These are phyloP conservation scores for Ophiostoma australiae DNA, from an alignment of 2,329 filamentous ascomycete species.

Conservation along the genomic window DNA sequence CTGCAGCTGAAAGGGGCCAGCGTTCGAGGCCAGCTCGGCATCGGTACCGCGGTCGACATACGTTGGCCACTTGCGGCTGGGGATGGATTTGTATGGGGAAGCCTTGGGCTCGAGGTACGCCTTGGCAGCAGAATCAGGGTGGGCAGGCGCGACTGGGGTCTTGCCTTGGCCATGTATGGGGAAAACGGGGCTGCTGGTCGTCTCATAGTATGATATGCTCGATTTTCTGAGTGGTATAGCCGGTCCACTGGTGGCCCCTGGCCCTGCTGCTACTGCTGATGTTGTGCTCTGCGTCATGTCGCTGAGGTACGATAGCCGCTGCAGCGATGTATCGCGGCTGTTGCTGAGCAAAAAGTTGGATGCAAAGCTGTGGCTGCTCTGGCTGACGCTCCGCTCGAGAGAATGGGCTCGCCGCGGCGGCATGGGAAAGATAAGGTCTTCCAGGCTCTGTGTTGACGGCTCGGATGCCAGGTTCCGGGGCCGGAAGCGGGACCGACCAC, in stretches of 20 bases:
- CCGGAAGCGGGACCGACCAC: background rate
- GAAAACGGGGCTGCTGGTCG: conserved; percentile 16
- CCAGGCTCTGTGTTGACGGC: background rate
- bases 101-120: background rate
- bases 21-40: conserved; percentile 27
- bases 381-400: conserved; percentile 20
- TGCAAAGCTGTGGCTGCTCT: background rate
- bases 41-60: conserved; percentile 42
- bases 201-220: background rate
- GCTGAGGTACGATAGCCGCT: conserved; percentile 16
- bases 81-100: background rate
- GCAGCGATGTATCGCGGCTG: conserved; percentile 25
- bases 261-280: background rate
- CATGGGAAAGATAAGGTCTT: background rate
- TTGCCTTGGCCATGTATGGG: background rate
- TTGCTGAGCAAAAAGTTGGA: conserved; percentile 23
- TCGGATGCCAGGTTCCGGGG: background rate
- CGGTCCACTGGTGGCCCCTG: background rate
- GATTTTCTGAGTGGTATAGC: background rate
- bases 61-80: conserved; percentile 18
- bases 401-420: conserved; percentile 19
- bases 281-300: conserved; percentile 15
- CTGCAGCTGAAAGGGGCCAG: conserved; percentile 20
- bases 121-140: background rate
- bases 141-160: background rate